phyloP scores from a whole-genome alignment of 768 basidiomycete genomes.

The Chiua virens region DNA sequence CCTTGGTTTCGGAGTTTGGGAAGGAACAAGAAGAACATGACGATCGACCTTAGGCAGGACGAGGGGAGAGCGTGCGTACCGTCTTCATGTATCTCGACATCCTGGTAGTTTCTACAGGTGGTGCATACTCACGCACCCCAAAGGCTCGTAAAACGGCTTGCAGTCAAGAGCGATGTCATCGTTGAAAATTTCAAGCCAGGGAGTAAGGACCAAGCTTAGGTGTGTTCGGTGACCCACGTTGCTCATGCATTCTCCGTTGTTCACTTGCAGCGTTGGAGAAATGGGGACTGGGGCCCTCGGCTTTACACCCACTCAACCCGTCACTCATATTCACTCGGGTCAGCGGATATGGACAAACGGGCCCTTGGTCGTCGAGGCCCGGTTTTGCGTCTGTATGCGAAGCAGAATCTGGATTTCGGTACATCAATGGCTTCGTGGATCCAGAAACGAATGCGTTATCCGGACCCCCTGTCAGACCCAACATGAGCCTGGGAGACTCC shows the following conservation, averaged over 20 bases:
- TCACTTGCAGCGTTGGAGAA: constrained; percentile 59
- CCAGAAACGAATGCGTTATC: constrained; percentile 48
- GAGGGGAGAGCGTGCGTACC: constrained; percentile 50
- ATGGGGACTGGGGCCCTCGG: constrained; percentile 61
- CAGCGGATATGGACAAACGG: constrained; percentile 74
- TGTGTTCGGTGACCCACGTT: background rate
- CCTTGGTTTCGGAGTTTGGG: constrained; percentile 75
- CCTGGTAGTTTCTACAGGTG: background rate
- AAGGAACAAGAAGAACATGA: constrained; percentile 73
- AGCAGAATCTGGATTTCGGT: constrained; percentile 72
- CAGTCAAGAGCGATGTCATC: constrained; percentile 63
- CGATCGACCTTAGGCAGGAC: constrained; percentile 59
- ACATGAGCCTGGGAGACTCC: constrained; percentile 72
- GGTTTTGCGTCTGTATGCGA: constrained; percentile 77
- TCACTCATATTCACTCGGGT: constrained; percentile 89
- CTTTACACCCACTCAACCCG: constrained; percentile 72
- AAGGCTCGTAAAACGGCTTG: constrained; percentile 62
- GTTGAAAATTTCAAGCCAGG: constrained; percentile 77
- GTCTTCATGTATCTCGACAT: too few relatives aligned
- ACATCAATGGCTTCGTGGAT: constrained; percentile 68
- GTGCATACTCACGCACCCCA: background rate
- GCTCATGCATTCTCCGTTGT: background rate
- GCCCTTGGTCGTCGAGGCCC: constrained; percentile 68
- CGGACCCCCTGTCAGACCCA: constrained; percentile 68
- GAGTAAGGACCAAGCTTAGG: constrained; percentile 40